phyloP scores from a whole-genome alignment of 2,329 filamentous ascomycete genomes.

The Aspergillus ochraceoroseus region DNA sequence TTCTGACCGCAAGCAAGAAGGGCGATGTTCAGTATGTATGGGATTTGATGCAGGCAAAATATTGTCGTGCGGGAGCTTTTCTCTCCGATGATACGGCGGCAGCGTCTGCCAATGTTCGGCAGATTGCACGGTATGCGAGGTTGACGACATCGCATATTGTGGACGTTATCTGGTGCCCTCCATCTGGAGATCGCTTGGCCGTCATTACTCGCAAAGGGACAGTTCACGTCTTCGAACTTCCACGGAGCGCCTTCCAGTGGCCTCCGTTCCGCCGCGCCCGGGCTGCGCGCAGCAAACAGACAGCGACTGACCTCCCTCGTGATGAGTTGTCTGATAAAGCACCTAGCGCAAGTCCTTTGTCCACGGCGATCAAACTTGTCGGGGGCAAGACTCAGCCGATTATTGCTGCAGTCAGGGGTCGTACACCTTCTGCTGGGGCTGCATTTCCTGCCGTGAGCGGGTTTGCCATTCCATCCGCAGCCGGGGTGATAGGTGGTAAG shows the following conservation, averaged over 20 bases:
- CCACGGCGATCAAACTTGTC: slow-evolving; percentile 65
- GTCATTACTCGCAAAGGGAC: slow-evolving; percentile 94
- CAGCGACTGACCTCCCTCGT: slow-evolving; percentile 43
- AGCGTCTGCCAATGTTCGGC: slow-evolving; percentile 56
- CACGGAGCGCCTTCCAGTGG: slow-evolving; percentile 77
- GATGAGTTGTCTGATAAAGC: slow-evolving; percentile 47
- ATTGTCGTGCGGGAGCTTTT: slow-evolving; percentile 39
- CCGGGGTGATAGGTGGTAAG: slow-evolving; percentile 45
- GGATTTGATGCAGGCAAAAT: slow-evolving; percentile 47
- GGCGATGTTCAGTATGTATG: slow-evolving; percentile 50
- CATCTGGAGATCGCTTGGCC: slow-evolving; percentile 74
- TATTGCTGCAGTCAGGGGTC: slow-evolving; percentile 60
- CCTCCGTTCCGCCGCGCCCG: slow-evolving; percentile 60
- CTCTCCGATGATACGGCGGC: slow-evolving; percentile 34
- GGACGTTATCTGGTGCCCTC: slow-evolving; percentile 81
- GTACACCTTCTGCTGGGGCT: slow-evolving; percentile 46
- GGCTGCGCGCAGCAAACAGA: slow-evolving; percentile 34
- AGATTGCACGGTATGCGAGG: slow-evolving; percentile 81
- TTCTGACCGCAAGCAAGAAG: slow-evolving; percentile 47
- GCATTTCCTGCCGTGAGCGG: slow-evolving; percentile 43
- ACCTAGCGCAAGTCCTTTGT: slow-evolving; percentile 49
- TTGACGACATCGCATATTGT: slow-evolving; percentile 89
- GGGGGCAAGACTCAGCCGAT: slow-evolving; percentile 58
- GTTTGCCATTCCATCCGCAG: slow-evolving; percentile 45
- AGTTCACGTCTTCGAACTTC: slow-evolving; percentile 85